phyloP scores from a whole-genome alignment of 2,329 filamentous ascomycete species.

The Alternaria angustiovoidea region DNA sequence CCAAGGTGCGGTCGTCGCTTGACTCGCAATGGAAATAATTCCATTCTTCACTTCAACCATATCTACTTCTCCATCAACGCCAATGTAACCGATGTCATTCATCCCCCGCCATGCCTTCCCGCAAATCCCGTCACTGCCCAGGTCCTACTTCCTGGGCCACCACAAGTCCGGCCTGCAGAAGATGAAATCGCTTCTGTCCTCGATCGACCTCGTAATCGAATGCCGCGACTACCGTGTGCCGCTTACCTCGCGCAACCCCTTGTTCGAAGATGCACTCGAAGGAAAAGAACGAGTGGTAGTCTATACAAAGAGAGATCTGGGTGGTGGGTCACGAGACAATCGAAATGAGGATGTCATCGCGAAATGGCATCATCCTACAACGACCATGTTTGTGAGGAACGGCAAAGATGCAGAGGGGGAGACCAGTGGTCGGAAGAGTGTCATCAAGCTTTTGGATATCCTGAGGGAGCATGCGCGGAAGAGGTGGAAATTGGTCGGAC shows the following conservation, averaged over 20 bases:
- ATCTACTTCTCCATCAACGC: neutral
- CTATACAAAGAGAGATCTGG: constrained; percentile 83
- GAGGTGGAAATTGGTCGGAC: constrained; percentile 74
- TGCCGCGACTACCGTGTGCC: constrained; percentile 94
- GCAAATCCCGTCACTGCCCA: constrained; percentile 75
- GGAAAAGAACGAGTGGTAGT: constrained; percentile 80
- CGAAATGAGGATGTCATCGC: constrained; percentile 61
- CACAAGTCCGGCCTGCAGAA: constrained; percentile 81
- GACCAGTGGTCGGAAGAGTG: constrained; percentile 28
- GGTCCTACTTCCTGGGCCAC: constrained; percentile 95
- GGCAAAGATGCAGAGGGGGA: constrained; percentile 39
- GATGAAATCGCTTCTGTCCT: constrained; percentile 82
- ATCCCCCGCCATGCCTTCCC: constrained; percentile 77
- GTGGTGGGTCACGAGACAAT: constrained; percentile 35
- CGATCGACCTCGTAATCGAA: constrained; percentile 89
- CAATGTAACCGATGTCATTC: constrained; percentile 56
- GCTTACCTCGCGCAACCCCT: constrained; percentile 85
- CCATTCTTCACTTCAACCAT: neutral
- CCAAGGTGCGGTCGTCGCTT: neutral
- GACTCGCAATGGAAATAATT: constrained; percentile 17
- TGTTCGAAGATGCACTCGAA: constrained; percentile 80
- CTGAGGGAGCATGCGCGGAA: constrained; percentile 61
- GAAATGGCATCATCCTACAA: constrained; percentile 62
- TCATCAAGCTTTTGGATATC: constrained; percentile 56
- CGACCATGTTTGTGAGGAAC: constrained; percentile 62